phyloP scores from a whole-genome alignment of 495 filamentous ascomycete genomes.

The Podospora appendiculata region DNA sequence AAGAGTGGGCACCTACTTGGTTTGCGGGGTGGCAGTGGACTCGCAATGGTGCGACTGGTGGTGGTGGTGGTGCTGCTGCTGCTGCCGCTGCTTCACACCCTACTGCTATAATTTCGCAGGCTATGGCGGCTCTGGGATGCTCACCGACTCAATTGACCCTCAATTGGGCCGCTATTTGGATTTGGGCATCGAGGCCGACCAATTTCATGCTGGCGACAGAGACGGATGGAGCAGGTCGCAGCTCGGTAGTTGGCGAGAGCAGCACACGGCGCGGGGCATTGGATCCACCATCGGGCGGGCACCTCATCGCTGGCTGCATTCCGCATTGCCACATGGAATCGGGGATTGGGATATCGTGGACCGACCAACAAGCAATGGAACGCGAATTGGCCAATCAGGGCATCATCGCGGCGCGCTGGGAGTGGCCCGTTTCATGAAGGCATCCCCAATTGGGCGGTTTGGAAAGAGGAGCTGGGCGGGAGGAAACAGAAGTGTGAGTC shows the following conservation, averaged over 20 bases:
- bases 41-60: too few species aligned
- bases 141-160: slow-evolving; percentile 16
- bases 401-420: slow-evolving; percentile 4
- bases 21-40: too few species aligned
- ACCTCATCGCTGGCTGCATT: background rate
- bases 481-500: background rate
- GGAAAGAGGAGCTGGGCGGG: background rate
- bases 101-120: background rate
- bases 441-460: background rate
- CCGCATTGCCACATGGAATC: slow-evolving; percentile 10
- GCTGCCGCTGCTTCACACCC: too few species aligned
- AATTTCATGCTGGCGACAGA: background rate
- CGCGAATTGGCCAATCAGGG: slow-evolving; percentile 23
- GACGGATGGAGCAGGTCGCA: background rate
- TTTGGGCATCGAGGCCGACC: slow-evolving; percentile 17
- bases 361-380: slow-evolving; percentile 11
- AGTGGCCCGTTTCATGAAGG: slow-evolving; percentile 15
- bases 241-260: background rate
- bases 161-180: slow-evolving; percentile 23
- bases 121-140: background rate
- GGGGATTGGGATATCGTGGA: slow-evolving; percentile 1
- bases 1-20: too few species aligned
- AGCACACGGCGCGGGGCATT: slow-evolving; percentile 13
- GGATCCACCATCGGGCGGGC: background rate
- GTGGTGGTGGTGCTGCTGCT: too few species aligned